Evolutionary conservation across 164 flowering plant genomes (phyloP).

Genomic region (Chloranthus sessilifolius): DNA sequence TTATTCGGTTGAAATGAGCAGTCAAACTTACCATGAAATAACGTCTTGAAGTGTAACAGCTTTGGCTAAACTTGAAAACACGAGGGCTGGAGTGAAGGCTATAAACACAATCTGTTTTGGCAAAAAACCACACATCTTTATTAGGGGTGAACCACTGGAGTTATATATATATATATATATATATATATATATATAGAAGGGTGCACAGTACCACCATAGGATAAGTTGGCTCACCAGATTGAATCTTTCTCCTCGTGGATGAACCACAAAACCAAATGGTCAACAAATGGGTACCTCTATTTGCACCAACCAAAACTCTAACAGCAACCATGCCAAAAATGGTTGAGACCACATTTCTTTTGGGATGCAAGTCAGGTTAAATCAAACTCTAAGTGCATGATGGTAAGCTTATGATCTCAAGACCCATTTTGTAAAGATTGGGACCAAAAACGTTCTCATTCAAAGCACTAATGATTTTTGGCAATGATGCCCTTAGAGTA

Average conservation of each 20-base stretch:
- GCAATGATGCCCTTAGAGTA: no score
- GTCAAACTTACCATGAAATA: slow-evolving; percentile 81
- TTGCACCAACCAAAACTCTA: no score
- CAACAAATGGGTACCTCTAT: not conserved
- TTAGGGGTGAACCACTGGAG: not conserved
- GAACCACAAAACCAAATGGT: not conserved
- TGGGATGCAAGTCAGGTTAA: no score
- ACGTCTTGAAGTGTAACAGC: slow-evolving; percentile 78
- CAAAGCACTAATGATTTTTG: no score
- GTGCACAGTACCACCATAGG: not conserved
- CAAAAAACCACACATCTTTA: not conserved
- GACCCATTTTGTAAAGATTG: no score
- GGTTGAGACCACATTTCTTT: no score
- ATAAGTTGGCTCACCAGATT: not conserved
- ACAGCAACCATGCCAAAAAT: no score
- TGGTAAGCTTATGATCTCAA: no score
- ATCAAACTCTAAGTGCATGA: no score
- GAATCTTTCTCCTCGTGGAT: not conserved
- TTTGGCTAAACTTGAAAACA: slow-evolving; percentile 71
- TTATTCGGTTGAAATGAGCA: not conserved
- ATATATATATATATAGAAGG: not conserved
- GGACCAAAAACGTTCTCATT: no score
- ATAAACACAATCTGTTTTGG: slow-evolving; percentile 76
- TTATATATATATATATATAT: no score
- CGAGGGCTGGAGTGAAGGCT: slow-evolving; percentile 74